Conservation (phyloP, 2,329 filamentous ascomycete genomes). For the Apiospora koreana region DNA sequence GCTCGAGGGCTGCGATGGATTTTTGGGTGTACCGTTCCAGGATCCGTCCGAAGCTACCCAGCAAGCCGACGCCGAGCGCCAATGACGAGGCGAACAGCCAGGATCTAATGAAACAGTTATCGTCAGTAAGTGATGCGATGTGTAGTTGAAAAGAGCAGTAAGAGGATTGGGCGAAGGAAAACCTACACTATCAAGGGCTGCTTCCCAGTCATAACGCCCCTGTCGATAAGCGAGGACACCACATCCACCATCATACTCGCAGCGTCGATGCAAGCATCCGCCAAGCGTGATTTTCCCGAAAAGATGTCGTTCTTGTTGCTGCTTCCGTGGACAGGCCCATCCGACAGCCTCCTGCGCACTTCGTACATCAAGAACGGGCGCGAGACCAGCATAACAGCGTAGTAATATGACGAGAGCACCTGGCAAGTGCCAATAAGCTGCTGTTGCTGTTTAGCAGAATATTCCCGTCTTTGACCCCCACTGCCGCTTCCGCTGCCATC, state of each 20-base stretch:
- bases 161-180: neutral
- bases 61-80: slow-evolving; percentile 51
- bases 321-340: slow-evolving; percentile 24
- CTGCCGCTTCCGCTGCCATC: neutral
- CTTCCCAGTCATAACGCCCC: slow-evolving; percentile 40
- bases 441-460: neutral
- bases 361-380: slow-evolving; percentile 59
- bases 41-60: slow-evolving; percentile 53
- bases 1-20: slow-evolving; percentile 49
- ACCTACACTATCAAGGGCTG: slow-evolving; percentile 53
- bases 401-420: slow-evolving; percentile 55
- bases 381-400: slow-evolving; percentile 58
- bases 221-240: slow-evolving; percentile 45
- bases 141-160: too few relatives aligned
- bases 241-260: slow-evolving; percentile 55
- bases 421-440: slow-evolving; percentile 50
- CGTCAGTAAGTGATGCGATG: neutral
- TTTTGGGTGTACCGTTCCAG: slow-evolving; percentile 51
- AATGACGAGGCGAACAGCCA: slow-evolving; percentile 57
- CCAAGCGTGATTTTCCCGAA: slow-evolving; percentile 50
- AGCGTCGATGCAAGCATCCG: slow-evolving; percentile 57
- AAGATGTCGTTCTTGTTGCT: slow-evolving; percentile 22
- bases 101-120: slow-evolving; percentile 36
- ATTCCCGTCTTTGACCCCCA: neutral
- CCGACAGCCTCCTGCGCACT: slow-evolving; percentile 46